phyloP scores from a whole-genome alignment of 1,139 yeast genomes.

The Scheffersomyces parashehatae region DNA sequence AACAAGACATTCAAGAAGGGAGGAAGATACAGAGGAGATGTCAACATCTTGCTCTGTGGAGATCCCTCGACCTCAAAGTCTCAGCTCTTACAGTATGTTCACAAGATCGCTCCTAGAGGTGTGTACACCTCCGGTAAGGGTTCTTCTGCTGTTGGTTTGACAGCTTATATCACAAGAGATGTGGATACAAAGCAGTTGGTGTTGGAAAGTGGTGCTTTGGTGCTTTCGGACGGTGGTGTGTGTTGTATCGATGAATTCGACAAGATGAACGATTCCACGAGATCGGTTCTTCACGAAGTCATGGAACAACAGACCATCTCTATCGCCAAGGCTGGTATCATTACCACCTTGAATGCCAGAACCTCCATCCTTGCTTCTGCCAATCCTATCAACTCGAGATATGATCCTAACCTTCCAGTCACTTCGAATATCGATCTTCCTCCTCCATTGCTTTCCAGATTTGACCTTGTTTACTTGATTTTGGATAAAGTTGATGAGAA shows the following conservation, averaged over 20 bases:
- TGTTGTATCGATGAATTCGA: constrained; percentile 99
- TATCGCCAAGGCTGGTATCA: constrained; percentile 97
- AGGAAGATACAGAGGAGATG: constrained; percentile 94
- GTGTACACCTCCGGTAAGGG: constrained; percentile 98
- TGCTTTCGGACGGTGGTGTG: constrained; percentile 95
- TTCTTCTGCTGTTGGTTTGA: constrained; percentile 97
- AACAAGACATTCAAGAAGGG: constrained; percentile 87
- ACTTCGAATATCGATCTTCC: constrained; percentile 95
- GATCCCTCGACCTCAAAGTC: constrained; percentile 98
- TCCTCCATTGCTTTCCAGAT: constrained; percentile 91
- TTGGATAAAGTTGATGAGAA: constrained; percentile 89
- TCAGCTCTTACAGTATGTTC: constrained; percentile 90
- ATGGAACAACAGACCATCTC: constrained; percentile 99
- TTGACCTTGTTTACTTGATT: constrained; percentile 88
- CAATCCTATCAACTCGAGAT: constrained; percentile 94
- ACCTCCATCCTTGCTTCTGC: constrained; percentile 96
- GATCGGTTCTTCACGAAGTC: constrained; percentile 96
- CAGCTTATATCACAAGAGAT: constrained; percentile 95
- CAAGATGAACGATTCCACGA: constrained; percentile 91
- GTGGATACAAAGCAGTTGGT: constrained; percentile 91
- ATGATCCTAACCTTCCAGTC: constrained; percentile 90
- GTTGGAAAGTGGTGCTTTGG: constrained; percentile 94
- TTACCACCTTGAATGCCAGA: constrained; percentile 93
- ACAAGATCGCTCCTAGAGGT: constrained; percentile 96
- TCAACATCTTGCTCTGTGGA: constrained; percentile 88